These are phyloP conservation scores for Plasmodium relictum DNA, from an alignment of 169 alveolate genomes.

Conservation along the genomic window DNA sequence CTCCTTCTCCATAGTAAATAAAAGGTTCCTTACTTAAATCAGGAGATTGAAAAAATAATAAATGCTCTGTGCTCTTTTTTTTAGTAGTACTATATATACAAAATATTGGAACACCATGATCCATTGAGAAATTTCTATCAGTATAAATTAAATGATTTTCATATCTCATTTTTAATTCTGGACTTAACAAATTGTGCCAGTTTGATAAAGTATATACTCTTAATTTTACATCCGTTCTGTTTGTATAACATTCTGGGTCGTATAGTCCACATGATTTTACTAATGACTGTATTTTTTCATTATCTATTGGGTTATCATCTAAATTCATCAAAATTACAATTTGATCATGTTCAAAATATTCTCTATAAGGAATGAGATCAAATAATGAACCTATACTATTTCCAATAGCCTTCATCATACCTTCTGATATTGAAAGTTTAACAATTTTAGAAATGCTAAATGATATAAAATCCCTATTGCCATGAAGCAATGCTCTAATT, in stretches of 20 bases:
- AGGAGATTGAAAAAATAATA: constrained; percentile 16
- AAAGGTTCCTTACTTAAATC: constrained; percentile 21
- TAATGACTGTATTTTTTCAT: constrained; percentile 12
- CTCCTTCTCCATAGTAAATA: constrained; percentile 51
- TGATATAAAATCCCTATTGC: constrained; percentile 30
- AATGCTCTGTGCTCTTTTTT: constrained; percentile 35
- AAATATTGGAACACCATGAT: constrained; percentile 64
- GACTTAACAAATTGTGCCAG: constrained; percentile 49
- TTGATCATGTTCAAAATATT: constrained; percentile 55
- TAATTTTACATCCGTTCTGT: constrained; percentile 41
- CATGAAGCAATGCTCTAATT: constrained; percentile 58
- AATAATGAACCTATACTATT: constrained; percentile 28
- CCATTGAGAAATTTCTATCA: constrained; percentile 21
- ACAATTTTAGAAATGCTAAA: constrained; percentile 20
- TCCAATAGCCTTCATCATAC: constrained; percentile 60
- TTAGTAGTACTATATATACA: constrained; percentile 38
- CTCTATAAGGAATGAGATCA: constrained; percentile 54
- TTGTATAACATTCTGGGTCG: constrained; percentile 27
- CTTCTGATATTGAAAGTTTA: constrained; percentile 46
- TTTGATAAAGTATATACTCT: constrained; percentile 52
- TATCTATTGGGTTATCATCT: constrained; percentile 19
- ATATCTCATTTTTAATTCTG: constrained; percentile 23
- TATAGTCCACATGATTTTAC: constrained; percentile 45
- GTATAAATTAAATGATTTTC: constrained; percentile 27
- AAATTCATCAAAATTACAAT: constrained; percentile 45